Percentiles rank a stretch among this genome's conserved stretches.
phyloP scores from a whole-genome alignment of 306 rosid species.

The Argentina anserina region DNA sequence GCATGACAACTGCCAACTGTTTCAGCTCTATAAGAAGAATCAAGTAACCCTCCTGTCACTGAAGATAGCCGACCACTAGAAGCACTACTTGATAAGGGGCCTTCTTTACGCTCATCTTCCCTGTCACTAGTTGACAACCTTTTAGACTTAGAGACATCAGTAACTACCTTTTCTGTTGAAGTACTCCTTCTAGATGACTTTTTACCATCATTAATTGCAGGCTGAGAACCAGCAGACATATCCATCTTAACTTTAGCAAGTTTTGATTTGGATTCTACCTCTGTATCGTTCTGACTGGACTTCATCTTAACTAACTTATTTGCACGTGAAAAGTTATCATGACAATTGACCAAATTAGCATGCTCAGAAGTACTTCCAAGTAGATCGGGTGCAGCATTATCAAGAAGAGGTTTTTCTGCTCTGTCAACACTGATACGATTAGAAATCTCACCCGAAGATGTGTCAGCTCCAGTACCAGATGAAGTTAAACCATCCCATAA shows the following conservation, averaged over 20 bases:
- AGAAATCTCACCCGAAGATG: conserved; percentile 15
- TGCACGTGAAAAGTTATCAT: conserved; percentile 29
- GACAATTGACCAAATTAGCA: conserved; percentile 28
- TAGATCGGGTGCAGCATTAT: conserved; percentile 13
- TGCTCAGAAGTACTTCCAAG: conserved; percentile 23
- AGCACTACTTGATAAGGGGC: conserved; percentile 34
- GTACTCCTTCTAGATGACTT: conserved; percentile 39
- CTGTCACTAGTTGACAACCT: conserved; percentile 33
- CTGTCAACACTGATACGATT: conserved; percentile 20
- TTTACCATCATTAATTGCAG: conserved; percentile 31
- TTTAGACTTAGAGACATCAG: conserved; percentile 40
- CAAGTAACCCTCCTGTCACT: conserved; percentile 34
- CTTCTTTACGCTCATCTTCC: conserved; percentile 41
- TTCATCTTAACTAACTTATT: conserved; percentile 40
- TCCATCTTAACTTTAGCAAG: conserved; percentile 32
- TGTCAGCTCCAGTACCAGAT: conserved; percentile 34
- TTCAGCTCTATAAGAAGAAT: conserved; percentile 35
- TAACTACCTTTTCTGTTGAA: conserved; percentile 35
- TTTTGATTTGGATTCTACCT: conserved; percentile 33
- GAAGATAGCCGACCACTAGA: conserved; percentile 33
- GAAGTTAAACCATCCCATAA: conserved; percentile 25
- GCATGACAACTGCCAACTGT: conserved; percentile 44
- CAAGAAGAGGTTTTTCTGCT: conserved; percentile 28
- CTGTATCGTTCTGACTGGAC: conserved; percentile 32
- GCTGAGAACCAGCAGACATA: conserved; percentile 34